phyloP scores from a whole-genome alignment of 2,329 filamentous ascomycete genomes.

The Tolypocladium sp. region DNA sequence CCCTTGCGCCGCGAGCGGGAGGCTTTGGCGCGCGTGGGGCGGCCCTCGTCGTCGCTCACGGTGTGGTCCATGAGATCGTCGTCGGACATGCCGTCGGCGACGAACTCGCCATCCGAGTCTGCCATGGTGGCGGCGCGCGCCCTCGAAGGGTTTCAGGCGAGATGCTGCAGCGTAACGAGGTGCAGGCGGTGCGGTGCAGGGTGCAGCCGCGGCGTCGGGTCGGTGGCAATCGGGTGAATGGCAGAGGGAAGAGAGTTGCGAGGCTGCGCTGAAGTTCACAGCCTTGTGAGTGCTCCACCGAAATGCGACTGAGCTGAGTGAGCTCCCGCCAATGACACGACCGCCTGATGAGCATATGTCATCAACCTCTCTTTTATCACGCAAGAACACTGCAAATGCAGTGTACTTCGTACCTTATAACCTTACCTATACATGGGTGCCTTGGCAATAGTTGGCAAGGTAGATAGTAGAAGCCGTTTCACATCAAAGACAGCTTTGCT shows the following conservation, averaged over 20 bases:
- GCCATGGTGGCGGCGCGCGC: conserved; percentile 40
- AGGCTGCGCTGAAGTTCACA: conserved; percentile 6
- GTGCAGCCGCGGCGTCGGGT: background rate
- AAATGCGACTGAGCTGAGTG: background rate
- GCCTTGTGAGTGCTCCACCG: conserved; percentile 5
- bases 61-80: conserved; percentile 50
- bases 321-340: background rate
- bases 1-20: conserved; percentile 19
- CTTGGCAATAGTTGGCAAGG: background rate
- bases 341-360: background rate
- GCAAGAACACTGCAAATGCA: background rate
- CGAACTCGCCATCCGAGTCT: conserved; percentile 64
- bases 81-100: conserved; percentile 53
- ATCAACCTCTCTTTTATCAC: background rate
- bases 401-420: too few species aligned
- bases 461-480: background rate
- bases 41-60: conserved; percentile 27
- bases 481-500: background rate
- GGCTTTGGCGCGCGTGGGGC: background rate
- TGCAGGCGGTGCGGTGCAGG: background rate
- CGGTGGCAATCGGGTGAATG: background rate
- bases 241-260: background rate
- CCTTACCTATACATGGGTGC: too few species aligned
- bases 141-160: background rate
- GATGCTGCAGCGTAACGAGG: background rate